Evolutionary conservation across 169 alveolate genomes (phyloP), one percentile per base, ranked within the genome.

Genomic region (Plasmodium cynomolgi): DNA sequence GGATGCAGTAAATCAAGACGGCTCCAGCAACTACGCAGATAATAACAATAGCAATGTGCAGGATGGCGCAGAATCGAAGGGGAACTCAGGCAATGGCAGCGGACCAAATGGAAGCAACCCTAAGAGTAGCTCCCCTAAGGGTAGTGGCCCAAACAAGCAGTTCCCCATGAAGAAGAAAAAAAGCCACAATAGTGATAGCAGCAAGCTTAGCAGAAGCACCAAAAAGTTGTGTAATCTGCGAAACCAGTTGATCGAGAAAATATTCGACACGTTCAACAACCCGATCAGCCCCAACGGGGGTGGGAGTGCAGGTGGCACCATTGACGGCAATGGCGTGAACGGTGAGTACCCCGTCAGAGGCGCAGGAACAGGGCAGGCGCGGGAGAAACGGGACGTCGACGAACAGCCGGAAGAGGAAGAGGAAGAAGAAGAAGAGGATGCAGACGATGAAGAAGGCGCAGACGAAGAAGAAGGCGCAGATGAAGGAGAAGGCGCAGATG

Each of bases 191-290:
- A 79, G 44, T n/a, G 86, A 86, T 0, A 17, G 5, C 0, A 31
- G 33, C 8, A 86, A 77, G 31, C 23, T 75, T 11, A 54, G 33
- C 13, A 39, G 72, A 33, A 47, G 73, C 58, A 50, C 39, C 5
- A 79, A 86, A 34, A 54, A 86, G 17, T 34, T 86, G 62, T 75
- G 85, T 23, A 75, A 54, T 8, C 15, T 86, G 44, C 41, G 86
- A 50, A 86, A 86, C 33, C 74, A 86, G 20, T 34, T 86, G 85
- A 77, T 86, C 8, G 93, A 86, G 33, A 77, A 37, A 39, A 75
- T 86, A 34, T 86, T 86, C 11, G 93, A 86, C 23, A 26, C 56
- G 17, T 77, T 86, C n/a, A 86, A 77, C 31, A 75, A 75, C 26
- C 84, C 37, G 9, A 33, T 54, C 2, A 39, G 58, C 20, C 73